Base-by-base conservation (phyloP, 768 basidiomycete species). In the Rhizopogon rudus region DNA sequence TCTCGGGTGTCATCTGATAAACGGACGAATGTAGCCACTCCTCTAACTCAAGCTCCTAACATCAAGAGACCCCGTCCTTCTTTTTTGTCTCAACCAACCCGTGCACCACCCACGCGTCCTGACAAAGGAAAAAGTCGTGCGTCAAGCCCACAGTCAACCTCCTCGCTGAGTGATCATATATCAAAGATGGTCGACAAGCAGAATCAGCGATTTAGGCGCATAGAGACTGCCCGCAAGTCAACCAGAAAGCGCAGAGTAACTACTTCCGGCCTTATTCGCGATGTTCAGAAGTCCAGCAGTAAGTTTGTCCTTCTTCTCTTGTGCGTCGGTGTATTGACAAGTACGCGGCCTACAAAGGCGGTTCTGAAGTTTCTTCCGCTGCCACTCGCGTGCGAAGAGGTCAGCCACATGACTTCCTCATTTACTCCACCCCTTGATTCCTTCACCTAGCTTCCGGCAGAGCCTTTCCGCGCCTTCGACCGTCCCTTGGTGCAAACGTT, bases 171-270 rank as follows among this genome's bases (percentile, higher is more conserved):
- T 35, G 46, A 48, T 22, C 12, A 35, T 9, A 48, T 48, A 48
- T 22, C 42, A 52, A 16, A 22, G 42, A 9, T 29, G 39, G 31
- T 49, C 31, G 39, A 4, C 22, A 7, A 33, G 40, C 33, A 48
- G 9, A 52, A 57, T 59, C 12, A 59, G 59, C n/a, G 63, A 58
- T 37, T 65, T 65, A 44, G 54, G 20, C 5, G 56, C 60, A 31
- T 13, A 17, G 35, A 33, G 37, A 4, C 55, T 29, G 9, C 48
- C 31, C 2, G 63, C 25, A 40, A 55, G 49, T 14, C 56, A 20
- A 46, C 17, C 13, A 20, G 52, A 58, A 20, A 13, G 59, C 41
- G 43, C 9, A 44, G 57, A 31, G 65, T 61, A 31, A 51, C 49
- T 6, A 58, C 41, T 44, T 41, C 48, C 16, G 54, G 29, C 20